Evolutionary conservation across 2,329 filamentous ascomycete species (phyloP), one percentile per base, ranked within the genome.

Genomic region (Scedosporium aurantiacum): DNA sequence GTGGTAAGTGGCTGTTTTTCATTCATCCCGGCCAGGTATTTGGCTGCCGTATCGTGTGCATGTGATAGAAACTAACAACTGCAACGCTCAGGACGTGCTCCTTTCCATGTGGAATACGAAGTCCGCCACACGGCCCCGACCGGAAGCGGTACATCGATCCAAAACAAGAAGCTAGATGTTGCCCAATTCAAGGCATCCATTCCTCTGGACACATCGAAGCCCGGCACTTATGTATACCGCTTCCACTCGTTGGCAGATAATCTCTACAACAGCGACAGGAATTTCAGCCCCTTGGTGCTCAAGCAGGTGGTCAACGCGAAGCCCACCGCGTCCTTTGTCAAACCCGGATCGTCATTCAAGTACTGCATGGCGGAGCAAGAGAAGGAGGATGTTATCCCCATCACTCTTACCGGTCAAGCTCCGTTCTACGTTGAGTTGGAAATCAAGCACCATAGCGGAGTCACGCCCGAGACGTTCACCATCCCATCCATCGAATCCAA

Each of bases 391-490:
- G 85, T 84, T 47, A 96, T 99, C 61, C 92, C 93, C 0, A 88
- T 99, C 63, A 86, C 83, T 2, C 80, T 99, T 18, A 88, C 88
- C 63, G 94, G 94, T 45, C 79, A 87, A 16, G 85, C 93, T 5
- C 94, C 94, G 0, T 99, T 99, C 76, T 87, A 87, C 57, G 78
- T 99, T 4, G 94, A 97, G 71, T 82, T 97, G 25, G 91, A 93
- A 69, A 90, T 99, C 74, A 96, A 92, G 75, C 93, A 97, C 68
- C 89, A 95, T 69, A 88, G 89, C 60, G 89, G 86, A 27, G 83
- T 85, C 8, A 86, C 87, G 64, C 86, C 91, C 0, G 92, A 97
- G 70, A 84, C 89, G 21, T 88, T 95, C 71, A 85, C 86, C 58
- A 87, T 97, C 65, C 84, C 89, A 8, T 87, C 91, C 65, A 92